Base-by-base conservation (phyloP, 2,329 filamentous ascomycete species). In the Coniochaeta ligniaria region DNA sequence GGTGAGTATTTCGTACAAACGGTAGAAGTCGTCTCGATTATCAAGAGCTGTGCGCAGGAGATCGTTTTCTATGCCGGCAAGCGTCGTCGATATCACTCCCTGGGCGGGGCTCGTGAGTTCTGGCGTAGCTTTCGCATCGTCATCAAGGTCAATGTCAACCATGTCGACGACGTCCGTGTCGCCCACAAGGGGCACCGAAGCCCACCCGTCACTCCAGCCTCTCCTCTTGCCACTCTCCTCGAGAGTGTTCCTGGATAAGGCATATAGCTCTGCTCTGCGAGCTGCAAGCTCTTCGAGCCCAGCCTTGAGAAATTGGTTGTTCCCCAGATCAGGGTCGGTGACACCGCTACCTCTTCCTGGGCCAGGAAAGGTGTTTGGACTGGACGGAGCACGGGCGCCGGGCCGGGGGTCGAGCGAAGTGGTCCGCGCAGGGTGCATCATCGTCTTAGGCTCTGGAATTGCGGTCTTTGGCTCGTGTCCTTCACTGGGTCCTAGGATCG, bases 271-370 rank as follows among this genome's bases (percentile, higher is more conserved):
- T 6, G 91, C 94, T 67, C 94, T 83, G 62, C 87, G 86, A 52
- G 91, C 90, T 38, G 93, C 91, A 26, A 98, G 78, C 60, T 96
- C 90, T 69, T 96, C 90, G 0, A 93, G 77, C 0, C 94, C 92
- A 7, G 76, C 68, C 63, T 86, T 87, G 17, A 83, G 73, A 60
- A 86, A 84, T 0, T 80, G 78, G 1, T 78, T 74, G 5, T 76
- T 74, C 20, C 76, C 63, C 11, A 69, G 70, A 58, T 85, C 75
- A 2, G 69, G 68, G 5, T 78, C 75, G 3, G 77, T 66, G 1
- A 70, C 63, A 47, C 72, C 76, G 0, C 74, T 64, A 57, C 73
- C 73, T 61, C 76, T 72, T 2, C 75, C 76, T 0, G 79, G 75
- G 0, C 80, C 77, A 0, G 85, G 79, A 60, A 86, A 87, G 1